Percentiles rank a stretch among this genome's conserved stretches.
Evolutionary conservation across 2,329 filamentous ascomycete species (phyloP).

Genomic region (Penicillium sp.): DNA sequence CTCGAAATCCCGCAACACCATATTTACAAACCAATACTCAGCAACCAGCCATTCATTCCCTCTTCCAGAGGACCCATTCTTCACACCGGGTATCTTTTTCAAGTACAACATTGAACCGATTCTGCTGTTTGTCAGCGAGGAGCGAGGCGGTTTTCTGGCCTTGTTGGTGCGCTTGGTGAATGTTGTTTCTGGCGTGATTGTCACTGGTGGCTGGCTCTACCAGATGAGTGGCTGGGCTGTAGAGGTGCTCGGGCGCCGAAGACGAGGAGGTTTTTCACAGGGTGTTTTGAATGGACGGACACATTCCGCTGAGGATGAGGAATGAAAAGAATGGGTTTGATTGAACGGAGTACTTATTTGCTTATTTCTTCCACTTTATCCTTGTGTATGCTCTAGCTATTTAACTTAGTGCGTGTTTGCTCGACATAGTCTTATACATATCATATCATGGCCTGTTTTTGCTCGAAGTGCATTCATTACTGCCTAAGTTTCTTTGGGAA

Average conservation of each 20-base stretch:
- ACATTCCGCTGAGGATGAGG: slow-evolving; percentile 25
- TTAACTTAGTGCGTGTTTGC: background rate
- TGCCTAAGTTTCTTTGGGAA: background rate
- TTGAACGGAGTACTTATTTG: background rate
- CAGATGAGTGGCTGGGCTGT: slow-evolving; percentile 73
- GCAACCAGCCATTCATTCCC: slow-evolving; percentile 79
- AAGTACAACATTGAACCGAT: slow-evolving; percentile 99
- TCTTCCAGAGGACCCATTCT: slow-evolving; percentile 54
- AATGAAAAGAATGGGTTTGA: slow-evolving; percentile 5
- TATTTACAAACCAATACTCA: slow-evolving; percentile 96
- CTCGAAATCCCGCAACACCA: slow-evolving; percentile 49
- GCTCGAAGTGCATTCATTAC: background rate
- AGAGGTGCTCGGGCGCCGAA: slow-evolving; percentile 47
- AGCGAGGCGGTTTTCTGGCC: slow-evolving; percentile 67
- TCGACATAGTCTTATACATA: background rate
- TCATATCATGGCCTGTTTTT: background rate
- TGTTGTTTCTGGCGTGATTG: slow-evolving; percentile 82
- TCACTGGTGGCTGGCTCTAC: slow-evolving; percentile 90
- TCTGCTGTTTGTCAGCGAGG: slow-evolving; percentile 77
- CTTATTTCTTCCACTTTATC: slow-evolving; percentile 22
- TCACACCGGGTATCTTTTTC: slow-evolving; percentile 88
- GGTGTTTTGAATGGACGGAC: slow-evolving; percentile 47
- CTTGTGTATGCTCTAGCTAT: slow-evolving; percentile 17
- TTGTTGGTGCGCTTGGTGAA: slow-evolving; percentile 84
- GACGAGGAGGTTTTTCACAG: slow-evolving; percentile 38